Base-by-base conservation (phyloP, 2,329 filamentous ascomycete genomes). In the Nothophoma quercina region DNA sequence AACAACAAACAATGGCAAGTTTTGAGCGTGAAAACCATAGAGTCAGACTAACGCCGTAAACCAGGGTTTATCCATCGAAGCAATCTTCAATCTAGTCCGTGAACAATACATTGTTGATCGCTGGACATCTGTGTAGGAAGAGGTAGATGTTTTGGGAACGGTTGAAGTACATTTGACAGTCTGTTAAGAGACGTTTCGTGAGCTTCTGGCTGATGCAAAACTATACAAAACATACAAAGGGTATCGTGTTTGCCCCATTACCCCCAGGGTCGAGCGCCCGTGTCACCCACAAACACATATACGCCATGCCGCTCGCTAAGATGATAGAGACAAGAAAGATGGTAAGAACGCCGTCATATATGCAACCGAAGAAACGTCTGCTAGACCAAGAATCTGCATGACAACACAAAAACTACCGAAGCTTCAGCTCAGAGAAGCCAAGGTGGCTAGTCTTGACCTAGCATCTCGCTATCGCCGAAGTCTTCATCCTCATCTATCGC, bases 391-490 rank as follows among this genome's bases (percentile, higher is more conserved):
- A n/a, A 33, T 10, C 30, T 28, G 26, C 33, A 33, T 30, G 10
- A 22, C 7, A 16, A 26, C 23, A 19, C 16, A 42, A 49, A n/a
- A 13, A 18, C 19, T 25, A 32, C 19, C 18, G 23, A 38, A 38
- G 33, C 18, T 25, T 9, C 13, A 18, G 21, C 21, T 36, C 15
- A 50, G 5, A 30, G 26, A 4, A 28, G 26, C 33, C 41, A 46
- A 29, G 35, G 35, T 30, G 23, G 28, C 49, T 58, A 68, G 30
- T 68, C 63, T 44, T 68, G 55, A 32, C 67, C 74, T 70, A 78
- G 70, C 51, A 78, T 71, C 64, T 79, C 77, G 55, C 77, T 79
- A 19, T 71, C 76, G 34, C 79, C 76, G 8, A 75, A 75, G 57
- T 78, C 78, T 23, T 75, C 74, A 29, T 79, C 77, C 42, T 69